These are phyloP conservation scores for Xylaria sp. DNA, from an alignment of 495 filamentous ascomycete genomes.

Conservation along the genomic window DNA sequence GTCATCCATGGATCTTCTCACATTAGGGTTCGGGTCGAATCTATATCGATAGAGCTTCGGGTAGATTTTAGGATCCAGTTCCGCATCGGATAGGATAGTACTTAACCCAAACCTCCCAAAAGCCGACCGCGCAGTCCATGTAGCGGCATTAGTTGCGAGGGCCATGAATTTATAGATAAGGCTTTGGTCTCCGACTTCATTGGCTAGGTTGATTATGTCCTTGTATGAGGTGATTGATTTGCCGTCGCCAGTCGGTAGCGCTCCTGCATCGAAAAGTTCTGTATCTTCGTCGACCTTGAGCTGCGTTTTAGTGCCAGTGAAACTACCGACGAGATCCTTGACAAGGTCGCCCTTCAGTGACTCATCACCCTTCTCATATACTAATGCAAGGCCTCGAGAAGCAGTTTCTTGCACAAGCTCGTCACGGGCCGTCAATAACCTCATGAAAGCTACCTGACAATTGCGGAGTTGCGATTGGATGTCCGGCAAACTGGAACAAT, in stretches of 20 bases:
- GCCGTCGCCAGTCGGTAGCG: conserved; percentile 88
- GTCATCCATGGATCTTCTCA: conserved; percentile 92
- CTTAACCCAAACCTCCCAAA: conserved; percentile 94
- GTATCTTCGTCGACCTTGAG: conserved; percentile 87
- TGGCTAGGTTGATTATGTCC: conserved; percentile 90
- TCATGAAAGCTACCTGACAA: conserved; percentile 86
- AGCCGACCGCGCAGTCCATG: conserved; percentile 93
- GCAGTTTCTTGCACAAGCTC: conserved; percentile 95
- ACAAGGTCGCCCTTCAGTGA: conserved; percentile 82
- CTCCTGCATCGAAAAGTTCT: conserved; percentile 91
- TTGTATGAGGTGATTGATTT: conserved; percentile 92
- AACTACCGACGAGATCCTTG: conserved; percentile 83
- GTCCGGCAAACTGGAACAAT: conserved; percentile 76
- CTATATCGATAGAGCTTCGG: conserved; percentile 93
- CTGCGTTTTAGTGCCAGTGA: conserved; percentile 75
- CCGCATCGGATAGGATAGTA: conserved; percentile 86
- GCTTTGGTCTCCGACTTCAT: conserved; percentile 92
- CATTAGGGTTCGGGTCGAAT: conserved; percentile 92
- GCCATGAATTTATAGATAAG: conserved; percentile 98
- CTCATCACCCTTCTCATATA: conserved; percentile 89
- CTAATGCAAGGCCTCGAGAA: conserved; percentile 83
- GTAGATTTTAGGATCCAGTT: conserved; percentile 90
- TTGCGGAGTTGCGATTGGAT: conserved; percentile 75
- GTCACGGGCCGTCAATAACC: conserved; percentile 85
- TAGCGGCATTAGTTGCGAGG: conserved; percentile 88